Base-by-base conservation (phyloP, 495 filamentous ascomycete species). In the Ascodesmis nigricans region DNA sequence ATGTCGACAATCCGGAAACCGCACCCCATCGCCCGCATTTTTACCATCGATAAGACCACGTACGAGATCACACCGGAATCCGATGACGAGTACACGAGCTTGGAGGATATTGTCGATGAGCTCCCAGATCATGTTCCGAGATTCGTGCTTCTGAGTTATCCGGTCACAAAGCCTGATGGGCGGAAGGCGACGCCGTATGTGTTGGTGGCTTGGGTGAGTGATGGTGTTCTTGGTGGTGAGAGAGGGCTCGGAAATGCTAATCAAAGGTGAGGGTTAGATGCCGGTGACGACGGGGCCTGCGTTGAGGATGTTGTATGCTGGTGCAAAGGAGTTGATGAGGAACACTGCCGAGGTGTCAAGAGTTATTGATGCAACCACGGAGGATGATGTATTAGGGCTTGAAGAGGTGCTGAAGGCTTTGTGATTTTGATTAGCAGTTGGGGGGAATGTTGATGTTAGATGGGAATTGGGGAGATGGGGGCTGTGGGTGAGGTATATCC, bases 281-380 rank as follows among this genome's bases (percentile, higher is more conserved):
- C 87, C 87, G 11, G 73, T 68, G 29, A 91, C 83, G 29, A 82
- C 78, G 58, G 91, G 87, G 53, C 65, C 60, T 40, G 74, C 75
- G 41, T 55, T 73, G 50, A 71, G 78, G 32, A 95, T 93, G 87
- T 64, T 81, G 58, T 97, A 97, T 57, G 87, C 87, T 11, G 72
- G 80, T 13, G 84, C 84, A 16, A 91, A 90, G 54, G 84, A 97
- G 58, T 56, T 92, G 55, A 78, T 97, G 70, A 71, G 83, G 42
- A 90, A 74, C 46, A 81, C 77, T 34, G 75, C 77, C 6, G 80
- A 91, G 58, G 17, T 61, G 47, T 1, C 59, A 62, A 42, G 62
- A 22, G 44, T 52, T 7, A 14, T 52, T 14, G 47, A 51, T 17
- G 47, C 43, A 21, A 21, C 21, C 15, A 33, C 46, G 8, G 47